These are phyloP conservation scores for Hanseniaspora valbyensis DNA, from an alignment of 805 yeast species.

Conservation along the genomic window DNA sequence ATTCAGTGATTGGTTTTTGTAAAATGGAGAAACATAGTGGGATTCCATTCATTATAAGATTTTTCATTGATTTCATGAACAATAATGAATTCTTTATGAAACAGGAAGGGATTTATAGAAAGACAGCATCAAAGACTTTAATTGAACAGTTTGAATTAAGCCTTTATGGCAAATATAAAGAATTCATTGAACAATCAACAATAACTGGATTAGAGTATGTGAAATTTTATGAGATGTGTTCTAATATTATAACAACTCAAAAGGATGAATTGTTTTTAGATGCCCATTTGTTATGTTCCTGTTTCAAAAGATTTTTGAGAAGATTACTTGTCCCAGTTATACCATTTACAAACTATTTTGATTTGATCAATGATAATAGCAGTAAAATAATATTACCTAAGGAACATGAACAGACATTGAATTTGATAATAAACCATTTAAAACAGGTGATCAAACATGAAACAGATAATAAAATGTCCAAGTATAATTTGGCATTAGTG, in stretches of 20 bases:
- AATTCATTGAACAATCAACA: constrained; percentile 28
- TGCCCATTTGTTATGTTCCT: constrained; percentile 75
- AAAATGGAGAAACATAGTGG: constrained; percentile 42
- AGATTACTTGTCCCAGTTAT: constrained; percentile 78
- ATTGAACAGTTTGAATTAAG: constrained; percentile 26
- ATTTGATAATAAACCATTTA: constrained; percentile 53
- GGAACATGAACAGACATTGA: constrained; percentile 53
- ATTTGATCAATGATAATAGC: constrained; percentile 21
- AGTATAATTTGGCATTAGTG: constrained; percentile 74
- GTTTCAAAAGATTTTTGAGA: constrained; percentile 77
- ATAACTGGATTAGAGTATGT: neutral
- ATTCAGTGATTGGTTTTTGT: constrained; percentile 54
- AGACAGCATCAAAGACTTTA: constrained; percentile 66
- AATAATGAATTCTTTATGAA: constrained; percentile 47
- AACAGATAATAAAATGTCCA: constrained; percentile 63
- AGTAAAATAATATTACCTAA: constrained; percentile 48
- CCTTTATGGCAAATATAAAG: constrained; percentile 21
- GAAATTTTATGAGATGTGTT: neutral
- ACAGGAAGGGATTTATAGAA: constrained; percentile 80
- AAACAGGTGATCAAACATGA: constrained; percentile 44
- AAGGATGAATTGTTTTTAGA: constrained; percentile 42
- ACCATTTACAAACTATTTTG: constrained; percentile 47
- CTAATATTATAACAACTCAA: constrained; percentile 22
- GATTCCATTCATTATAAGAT: constrained; percentile 61
- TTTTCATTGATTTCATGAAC: constrained; percentile 71